Conservation (phyloP, 129 eudicot genomes). For the Helianthus annuus region DNA sequence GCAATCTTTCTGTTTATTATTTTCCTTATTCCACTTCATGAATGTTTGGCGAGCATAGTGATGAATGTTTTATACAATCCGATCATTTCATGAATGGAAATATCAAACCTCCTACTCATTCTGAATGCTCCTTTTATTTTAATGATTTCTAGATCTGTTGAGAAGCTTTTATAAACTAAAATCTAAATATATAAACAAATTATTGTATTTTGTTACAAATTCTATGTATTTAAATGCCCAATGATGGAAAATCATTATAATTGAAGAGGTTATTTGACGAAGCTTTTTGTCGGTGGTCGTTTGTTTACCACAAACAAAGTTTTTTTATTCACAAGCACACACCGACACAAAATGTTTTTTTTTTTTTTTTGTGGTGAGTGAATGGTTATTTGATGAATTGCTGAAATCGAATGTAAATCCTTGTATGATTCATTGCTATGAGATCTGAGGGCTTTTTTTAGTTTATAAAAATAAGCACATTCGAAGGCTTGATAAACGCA, state of each 20-base stretch:
- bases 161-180: neutral
- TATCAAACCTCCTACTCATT: slow-evolving; percentile 64
- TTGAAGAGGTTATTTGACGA: neutral
- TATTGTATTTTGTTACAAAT: neutral
- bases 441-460: slow-evolving; percentile 29
- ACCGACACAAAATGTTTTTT: slow-evolving; percentile 11
- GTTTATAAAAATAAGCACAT: slow-evolving; percentile 11
- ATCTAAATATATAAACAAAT: too few relatives aligned
- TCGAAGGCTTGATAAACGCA: slow-evolving; percentile 38
- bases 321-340: slow-evolving; percentile 23
- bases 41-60: slow-evolving; percentile 32
- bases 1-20: neutral
- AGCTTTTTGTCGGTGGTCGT: neutral
- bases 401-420: slow-evolving; percentile 16
- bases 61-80: slow-evolving; percentile 39
- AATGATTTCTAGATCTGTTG: neutral
- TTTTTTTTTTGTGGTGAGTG: slow-evolving; percentile 12
- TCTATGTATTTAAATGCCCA: neutral
- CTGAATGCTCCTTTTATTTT: slow-evolving; percentile 37
- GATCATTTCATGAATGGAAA: slow-evolving; percentile 52
- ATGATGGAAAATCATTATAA: slow-evolving; percentile 4
- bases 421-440: slow-evolving; percentile 34
- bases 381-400: slow-evolving; percentile 1
- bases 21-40: neutral
- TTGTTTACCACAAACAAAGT: slow-evolving; percentile 1